These are phyloP conservation scores for Yamadazyma tumulicola DNA, from an alignment of 805 yeast genomes.

Conservation along the genomic window DNA sequence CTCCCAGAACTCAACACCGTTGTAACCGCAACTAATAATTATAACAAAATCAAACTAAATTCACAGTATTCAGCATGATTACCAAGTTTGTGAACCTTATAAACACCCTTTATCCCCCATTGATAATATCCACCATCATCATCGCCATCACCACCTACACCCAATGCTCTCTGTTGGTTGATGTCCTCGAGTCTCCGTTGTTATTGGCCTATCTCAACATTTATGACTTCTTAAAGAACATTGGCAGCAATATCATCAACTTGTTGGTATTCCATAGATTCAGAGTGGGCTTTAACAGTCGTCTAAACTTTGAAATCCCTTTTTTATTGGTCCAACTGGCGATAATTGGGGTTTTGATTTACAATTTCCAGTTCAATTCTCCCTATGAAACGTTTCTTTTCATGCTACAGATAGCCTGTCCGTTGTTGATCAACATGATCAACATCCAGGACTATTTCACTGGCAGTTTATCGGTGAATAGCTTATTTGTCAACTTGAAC, in stretches of 20 bases:
- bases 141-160: too few relatives aligned
- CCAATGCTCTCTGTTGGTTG: too few relatives aligned
- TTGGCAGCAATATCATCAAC: conserved; percentile 24
- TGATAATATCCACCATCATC: too few relatives aligned
- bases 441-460: conserved; percentile 7
- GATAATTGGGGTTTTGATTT: conserved; percentile 10
- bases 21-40: too few relatives aligned
- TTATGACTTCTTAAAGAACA: conserved; percentile 12
- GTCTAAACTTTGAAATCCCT: conserved; percentile 16
- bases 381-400: background rate
- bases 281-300: conserved; percentile 10
- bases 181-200: too few relatives aligned
- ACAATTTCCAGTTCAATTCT: background rate
- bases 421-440: conserved; percentile 11
- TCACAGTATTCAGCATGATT: too few relatives aligned
- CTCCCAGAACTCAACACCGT: too few relatives aligned
- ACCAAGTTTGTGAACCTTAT: too few relatives aligned
- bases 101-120: too few relatives aligned
- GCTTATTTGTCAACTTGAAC: conserved; percentile 23
- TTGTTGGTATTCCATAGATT: conserved; percentile 27
- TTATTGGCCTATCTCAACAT: background rate
- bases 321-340: conserved; percentile 20
- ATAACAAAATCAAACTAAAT: too few relatives aligned
- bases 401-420: conserved; percentile 13
- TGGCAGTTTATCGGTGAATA: background rate